Percentiles rank a stretch among this genome's conserved stretches.
These are phyloP conservation scores for Cordyceps javanica DNA, from an alignment of 2,329 filamentous ascomycete genomes.

Conservation along the genomic window DNA sequence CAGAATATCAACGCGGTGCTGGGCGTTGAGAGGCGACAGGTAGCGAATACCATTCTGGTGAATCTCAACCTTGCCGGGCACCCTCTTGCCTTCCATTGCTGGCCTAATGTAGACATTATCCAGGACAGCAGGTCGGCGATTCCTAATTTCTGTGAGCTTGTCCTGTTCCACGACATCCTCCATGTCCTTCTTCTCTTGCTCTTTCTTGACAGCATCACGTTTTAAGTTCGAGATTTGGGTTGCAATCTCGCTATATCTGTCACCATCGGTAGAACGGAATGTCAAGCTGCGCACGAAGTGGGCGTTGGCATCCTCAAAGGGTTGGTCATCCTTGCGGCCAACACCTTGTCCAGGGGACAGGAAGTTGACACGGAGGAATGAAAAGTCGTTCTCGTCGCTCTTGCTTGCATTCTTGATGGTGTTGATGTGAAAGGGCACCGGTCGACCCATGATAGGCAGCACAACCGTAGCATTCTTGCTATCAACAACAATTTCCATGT, in stretches of 20 bases:
- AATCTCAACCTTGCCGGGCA: constrained; percentile 92
- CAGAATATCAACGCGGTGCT: constrained; percentile 83
- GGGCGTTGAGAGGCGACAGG: constrained; percentile 70
- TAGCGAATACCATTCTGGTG: constrained; percentile 99
- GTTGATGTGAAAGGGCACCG: constrained; percentile 93
- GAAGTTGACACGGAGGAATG: constrained; percentile 94
- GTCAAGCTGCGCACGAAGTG: constrained; percentile 96
- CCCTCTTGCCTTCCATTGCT: constrained; percentile 92
- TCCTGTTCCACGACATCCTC: constrained; percentile 99
- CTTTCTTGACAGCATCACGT: constrained; percentile 82
- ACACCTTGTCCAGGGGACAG: constrained; percentile 95
- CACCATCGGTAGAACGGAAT: constrained; percentile 83
- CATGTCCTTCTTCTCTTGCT: constrained; percentile 99
- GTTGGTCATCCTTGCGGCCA: constrained; percentile 92
- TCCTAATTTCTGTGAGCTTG: constrained; percentile 90
- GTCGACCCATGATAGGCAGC: constrained; percentile 92
- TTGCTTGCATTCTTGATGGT: constrained; percentile 99
- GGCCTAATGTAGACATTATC: constrained; percentile 95
- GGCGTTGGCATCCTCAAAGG: constrained; percentile 91
- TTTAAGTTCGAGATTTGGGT: constrained; percentile 94
- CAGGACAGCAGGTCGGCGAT: constrained; percentile 82
- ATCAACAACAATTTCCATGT: constrained; percentile 85
- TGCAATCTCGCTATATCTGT: constrained; percentile 84
- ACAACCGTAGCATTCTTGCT: constrained; percentile 85
- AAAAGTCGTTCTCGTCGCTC: constrained; percentile 90